Evolutionary conservation across 176 grass and related monocot species (phyloP), one percentile per base, ranked within the genome.

Genomic region (Elymus sibiricus): DNA sequence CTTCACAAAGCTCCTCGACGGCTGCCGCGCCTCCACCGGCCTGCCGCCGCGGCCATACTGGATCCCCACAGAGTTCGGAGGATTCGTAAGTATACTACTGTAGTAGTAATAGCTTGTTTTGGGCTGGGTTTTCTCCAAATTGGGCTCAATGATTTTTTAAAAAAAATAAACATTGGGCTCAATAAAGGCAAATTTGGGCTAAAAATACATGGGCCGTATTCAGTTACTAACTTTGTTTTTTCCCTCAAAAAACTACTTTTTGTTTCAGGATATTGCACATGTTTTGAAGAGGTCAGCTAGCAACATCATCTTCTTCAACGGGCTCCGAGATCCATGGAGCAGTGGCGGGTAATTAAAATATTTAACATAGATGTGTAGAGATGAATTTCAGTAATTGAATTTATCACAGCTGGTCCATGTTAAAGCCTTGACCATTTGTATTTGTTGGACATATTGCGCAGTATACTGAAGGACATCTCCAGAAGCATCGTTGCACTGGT

Each of bases 301-400:
- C 34, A 92, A 95, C 83, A 95, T 95, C 79, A 2, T 92, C 72
- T 92, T 92, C 86, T 95, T 95, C 83, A 95, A 95, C 13, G 93
- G 93, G 4, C 85, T 95, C 22, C 84, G 90, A 17, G 93, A 95
- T 86, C 93, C 93, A 16, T 95, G 93, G 93, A 95, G 93, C 82
- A 85, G 79, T 2, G 88, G 90, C 51, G 90, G 93, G 90, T 95
- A 56, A 81, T 17, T n/a, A 11, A 34, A 64, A 22, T 58, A 58
- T 58, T 58, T 9, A 58, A 58, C 22, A 7, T 53, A 53, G 44
- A 53, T 53, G 6, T 53, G 49, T 53, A 9, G 19, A 22, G 53
- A 58, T 58, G 17, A 9, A 58, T 22, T 32, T 67, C 49, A 21
- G 25, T 24, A 14, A 51, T 25, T 47, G 19, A 39, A 60, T 38